Evolutionary conservation across 192 early-diverging fungal genomes (phyloP).

Genomic region (Coemansia sp.): DNA sequence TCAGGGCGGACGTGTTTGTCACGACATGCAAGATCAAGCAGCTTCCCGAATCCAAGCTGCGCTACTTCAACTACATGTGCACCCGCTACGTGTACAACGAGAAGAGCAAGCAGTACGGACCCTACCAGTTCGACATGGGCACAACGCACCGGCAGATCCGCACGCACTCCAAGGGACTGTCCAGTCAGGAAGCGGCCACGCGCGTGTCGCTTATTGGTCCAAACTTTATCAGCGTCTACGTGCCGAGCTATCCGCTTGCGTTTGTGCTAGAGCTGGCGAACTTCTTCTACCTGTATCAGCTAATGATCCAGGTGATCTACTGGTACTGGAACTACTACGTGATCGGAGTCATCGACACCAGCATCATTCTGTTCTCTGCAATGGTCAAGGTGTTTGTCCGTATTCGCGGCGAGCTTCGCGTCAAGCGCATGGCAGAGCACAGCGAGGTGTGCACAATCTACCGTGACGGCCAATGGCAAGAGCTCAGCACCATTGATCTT

Average conservation of each 20-base stretch:
- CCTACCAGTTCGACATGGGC: constrained; percentile 60
- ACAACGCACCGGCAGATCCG: constrained; percentile 48
- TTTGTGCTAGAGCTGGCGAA: constrained; percentile 58
- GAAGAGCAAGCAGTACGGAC: constrained; percentile 54
- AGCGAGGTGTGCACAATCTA: constrained; percentile 42
- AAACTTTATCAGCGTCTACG: constrained; percentile 60
- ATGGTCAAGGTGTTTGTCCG: constrained; percentile 56
- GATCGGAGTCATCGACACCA: constrained; percentile 58
- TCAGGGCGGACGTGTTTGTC: constrained; percentile 51
- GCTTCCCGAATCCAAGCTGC: constrained; percentile 52
- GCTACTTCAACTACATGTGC: constrained; percentile 73
- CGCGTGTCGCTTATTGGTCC: constrained; percentile 61
- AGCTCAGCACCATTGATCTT: constrained; percentile 55
- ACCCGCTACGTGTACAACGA: constrained; percentile 70
- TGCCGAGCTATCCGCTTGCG: constrained; percentile 49
- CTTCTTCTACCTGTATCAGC: constrained; percentile 58
- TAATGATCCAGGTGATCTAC: constrained; percentile 59
- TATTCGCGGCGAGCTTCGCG: constrained; percentile 46
- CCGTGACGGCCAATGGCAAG: constrained; percentile 62
- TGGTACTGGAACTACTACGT: constrained; percentile 59
- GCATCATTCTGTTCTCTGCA: constrained; percentile 56
- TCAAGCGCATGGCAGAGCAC: constrained; percentile 59
- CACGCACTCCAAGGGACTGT: constrained; percentile 50
- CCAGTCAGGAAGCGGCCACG: constrained; percentile 47
- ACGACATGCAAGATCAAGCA: constrained; percentile 43